Percentiles rank a stretch among this genome's conserved stretches.
Evolutionary conservation across 257 asterid species (phyloP).

Genomic region (Lavandula angustifolia): DNA sequence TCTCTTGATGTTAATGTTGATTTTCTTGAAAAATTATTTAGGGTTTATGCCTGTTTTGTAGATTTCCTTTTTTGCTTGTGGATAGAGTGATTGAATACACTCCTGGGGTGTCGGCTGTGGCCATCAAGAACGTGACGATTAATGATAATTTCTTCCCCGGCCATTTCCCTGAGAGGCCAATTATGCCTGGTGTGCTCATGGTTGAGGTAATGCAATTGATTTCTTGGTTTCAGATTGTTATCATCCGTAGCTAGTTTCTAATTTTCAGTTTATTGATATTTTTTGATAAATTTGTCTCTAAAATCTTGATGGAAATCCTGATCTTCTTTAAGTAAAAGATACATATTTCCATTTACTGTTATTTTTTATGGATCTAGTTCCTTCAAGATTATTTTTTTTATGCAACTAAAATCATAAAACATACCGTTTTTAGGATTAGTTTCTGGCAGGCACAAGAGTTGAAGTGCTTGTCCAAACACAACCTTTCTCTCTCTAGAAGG

Average conservation of each 20-base stretch:
- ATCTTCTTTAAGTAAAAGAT: background rate
- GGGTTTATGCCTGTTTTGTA: slow-evolving; percentile 29
- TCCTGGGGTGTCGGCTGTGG: slow-evolving; percentile 90
- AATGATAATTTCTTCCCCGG: slow-evolving; percentile 93
- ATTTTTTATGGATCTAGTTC: background rate
- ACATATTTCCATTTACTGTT: background rate
- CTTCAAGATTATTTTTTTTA: background rate
- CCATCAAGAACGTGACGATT: slow-evolving; percentile 86
- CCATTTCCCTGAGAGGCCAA: slow-evolving; percentile 92
- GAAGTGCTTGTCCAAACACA: slow-evolving; percentile 2
- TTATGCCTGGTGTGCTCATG: slow-evolving; percentile 98
- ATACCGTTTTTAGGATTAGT: too few species aligned
- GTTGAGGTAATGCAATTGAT: slow-evolving; percentile 58
- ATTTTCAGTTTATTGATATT: background rate
- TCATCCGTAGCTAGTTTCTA: background rate
- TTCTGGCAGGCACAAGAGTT: too few species aligned
- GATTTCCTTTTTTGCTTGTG: slow-evolving; percentile 84
- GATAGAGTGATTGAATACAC: slow-evolving; percentile 87
- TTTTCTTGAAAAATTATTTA: slow-evolving; percentile 22
- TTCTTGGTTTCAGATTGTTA: slow-evolving; percentile 10
- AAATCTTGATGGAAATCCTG: background rate
- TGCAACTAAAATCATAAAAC: too few species aligned
- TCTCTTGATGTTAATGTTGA: background rate
- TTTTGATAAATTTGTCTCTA: background rate
- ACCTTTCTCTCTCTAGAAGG: too few species aligned